phyloP scores from a whole-genome alignment of 768 basidiomycete genomes.

The Termitomyces sp. region DNA sequence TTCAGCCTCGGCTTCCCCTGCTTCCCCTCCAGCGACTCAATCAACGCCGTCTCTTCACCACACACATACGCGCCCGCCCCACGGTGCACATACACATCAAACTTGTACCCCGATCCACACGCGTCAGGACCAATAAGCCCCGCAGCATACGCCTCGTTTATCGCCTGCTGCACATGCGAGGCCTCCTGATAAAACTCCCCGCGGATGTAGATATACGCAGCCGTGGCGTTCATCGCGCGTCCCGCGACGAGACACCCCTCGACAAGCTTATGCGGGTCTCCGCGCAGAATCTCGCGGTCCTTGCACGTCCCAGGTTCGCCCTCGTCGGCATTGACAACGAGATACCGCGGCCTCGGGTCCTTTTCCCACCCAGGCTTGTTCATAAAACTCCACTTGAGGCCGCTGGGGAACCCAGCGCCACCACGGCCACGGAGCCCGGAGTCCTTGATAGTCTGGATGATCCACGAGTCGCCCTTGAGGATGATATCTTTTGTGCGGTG shows the following conservation, averaged over 20 bases:
- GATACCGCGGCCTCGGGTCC: slow-evolving; percentile 90
- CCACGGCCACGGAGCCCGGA: slow-evolving; percentile 94
- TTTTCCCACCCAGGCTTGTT: slow-evolving; percentile 99
- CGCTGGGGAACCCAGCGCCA: slow-evolving; percentile 95
- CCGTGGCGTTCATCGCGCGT: slow-evolving; percentile 93
- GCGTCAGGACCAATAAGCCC: slow-evolving; percentile 88
- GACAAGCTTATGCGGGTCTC: slow-evolving; percentile 97
- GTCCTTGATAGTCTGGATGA: slow-evolving; percentile 94
- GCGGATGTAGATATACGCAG: slow-evolving; percentile 99
- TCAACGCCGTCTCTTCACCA: slow-evolving; percentile 96
- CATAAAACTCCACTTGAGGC: slow-evolving; percentile 98
- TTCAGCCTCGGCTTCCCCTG: slow-evolving; percentile 97
- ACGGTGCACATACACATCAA: slow-evolving; percentile 98
- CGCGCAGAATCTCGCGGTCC: slow-evolving; percentile 95
- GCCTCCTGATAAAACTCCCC: slow-evolving; percentile 98
- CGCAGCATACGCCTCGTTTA: slow-evolving; percentile 88
- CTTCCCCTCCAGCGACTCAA: slow-evolving; percentile 96
- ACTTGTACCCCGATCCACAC: slow-evolving; percentile 88
- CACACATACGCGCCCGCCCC: slow-evolving; percentile 99
- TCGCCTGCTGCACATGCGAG: slow-evolving; percentile 89
- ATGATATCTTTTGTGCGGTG: slow-evolving; percentile 96
- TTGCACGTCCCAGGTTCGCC: slow-evolving; percentile 99
- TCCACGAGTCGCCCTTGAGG: slow-evolving; percentile 93
- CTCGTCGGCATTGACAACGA: slow-evolving; percentile 98
- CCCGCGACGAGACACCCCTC: slow-evolving; percentile 98